Base-by-base conservation (phyloP, 345 rosid species). In the Zanthoxylum bungeanum region DNA sequence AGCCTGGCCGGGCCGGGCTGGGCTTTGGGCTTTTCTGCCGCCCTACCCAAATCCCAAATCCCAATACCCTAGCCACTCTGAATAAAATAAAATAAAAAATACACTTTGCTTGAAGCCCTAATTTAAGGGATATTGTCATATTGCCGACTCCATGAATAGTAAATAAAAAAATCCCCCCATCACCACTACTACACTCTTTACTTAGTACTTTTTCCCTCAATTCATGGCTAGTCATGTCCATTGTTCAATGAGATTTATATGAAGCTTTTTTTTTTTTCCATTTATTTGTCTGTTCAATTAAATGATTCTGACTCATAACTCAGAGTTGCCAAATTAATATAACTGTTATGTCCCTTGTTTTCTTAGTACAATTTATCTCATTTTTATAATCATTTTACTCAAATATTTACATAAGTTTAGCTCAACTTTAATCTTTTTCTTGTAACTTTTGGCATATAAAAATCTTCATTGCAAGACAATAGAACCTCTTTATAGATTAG, bases 61-160 rank as follows among this genome's bases (percentile, higher is more conserved):
- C n/a, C n/a, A n/a, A n/a, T 14, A 44, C 49, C 42, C 9, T 27
- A 12, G 30, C 19, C 67, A 40, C 30, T 64, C 5, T 19, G 49
- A 14, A 14, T 44, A 44, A 44, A 44, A n/a, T n/a, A 12, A 44
- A 44, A 44, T 44, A 14, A 44, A 44, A 6, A 12, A 12, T n/a
- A n/a, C n/a, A n/a, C 19, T 42, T 10, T 57, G 34, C 36, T 47
- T 7, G 61, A 27, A 25, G 19, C 58, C 62, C 51, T 10, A 51
- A 39, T 66, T 46, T 22, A 30, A 60, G 65, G 64, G 58, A 24
- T 16, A 2, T 58, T 30, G 62, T 12, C 27, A 10, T 1, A 9
- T 30, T 31, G 4, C 10, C 7, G 62, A 14, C 9, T 30, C 59
- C 60, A 75, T 2, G 10, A 65, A 66, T 57, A 76, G 79, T 68